Base-by-base conservation (phyloP, 1,139 yeast species). In the Arxiozyma slooffiae region DNA sequence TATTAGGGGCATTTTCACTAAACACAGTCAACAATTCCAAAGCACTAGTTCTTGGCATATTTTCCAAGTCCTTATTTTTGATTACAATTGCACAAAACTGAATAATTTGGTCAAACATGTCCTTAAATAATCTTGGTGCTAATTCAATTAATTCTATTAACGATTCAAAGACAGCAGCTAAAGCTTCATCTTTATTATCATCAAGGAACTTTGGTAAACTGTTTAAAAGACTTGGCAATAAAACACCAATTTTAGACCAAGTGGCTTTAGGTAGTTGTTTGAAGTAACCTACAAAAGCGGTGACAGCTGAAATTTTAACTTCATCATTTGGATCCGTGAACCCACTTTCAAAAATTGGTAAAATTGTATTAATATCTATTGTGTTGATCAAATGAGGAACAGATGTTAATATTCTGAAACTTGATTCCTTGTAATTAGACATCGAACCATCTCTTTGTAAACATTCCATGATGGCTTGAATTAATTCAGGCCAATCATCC, bases 71-170 rank as follows among this genome's bases (percentile, higher is more conserved):
- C 60, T 78, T 80, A 68, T 88, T 83, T 63, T 86, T 86, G 48
- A 90, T 79, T 36, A 92, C 92, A 30, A 82, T 80, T 17, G 89
- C 77, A 61, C 95, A 82, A 64, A 92, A 92, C 55, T 86, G 87
- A 50, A 90, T 80, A 48, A 92, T 82, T 24, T 88, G 83, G 48
- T 85, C 82, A 67, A 92, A 90, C 86, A 90, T 86, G 48, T 87
- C 88, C 62, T 79, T 81, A 72, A 92, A 92, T 81, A 92, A 80
- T 64, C 90, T 92, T 49, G 98, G 98, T 11, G 97, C 97, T 55
- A 90, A 72, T 58, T 85, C 94, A 9, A 90, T 96, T 55, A 92
- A 76, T 61, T 92, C 97, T 53, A 90, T 88, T 60, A 92, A 75
- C 11, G 90, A 78, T 67, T 88, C 96, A 57, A 92, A 77, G n/a